phyloP scores from a whole-genome alignment of 1,139 yeast genomes.

The Scheffersomyces segobiensis region DNA sequence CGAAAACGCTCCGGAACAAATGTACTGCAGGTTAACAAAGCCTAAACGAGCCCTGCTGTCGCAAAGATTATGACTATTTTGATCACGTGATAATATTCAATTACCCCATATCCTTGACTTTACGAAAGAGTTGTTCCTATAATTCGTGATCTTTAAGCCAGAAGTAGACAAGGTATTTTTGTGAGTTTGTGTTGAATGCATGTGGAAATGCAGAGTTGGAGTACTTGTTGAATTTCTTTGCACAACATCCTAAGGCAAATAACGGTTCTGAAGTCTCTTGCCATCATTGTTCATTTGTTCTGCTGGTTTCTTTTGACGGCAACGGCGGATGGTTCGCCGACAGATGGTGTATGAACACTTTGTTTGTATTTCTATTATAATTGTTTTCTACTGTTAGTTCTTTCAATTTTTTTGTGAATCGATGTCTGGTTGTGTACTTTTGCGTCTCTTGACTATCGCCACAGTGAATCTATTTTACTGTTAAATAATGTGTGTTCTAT shows the following conservation, averaged over 20 bases:
- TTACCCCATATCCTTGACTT: background rate
- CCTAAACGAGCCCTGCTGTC: background rate
- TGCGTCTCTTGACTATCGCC: background rate
- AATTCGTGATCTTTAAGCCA: background rate
- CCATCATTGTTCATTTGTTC: too few relatives aligned
- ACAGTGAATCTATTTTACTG: background rate
- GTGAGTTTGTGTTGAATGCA: too few relatives aligned
- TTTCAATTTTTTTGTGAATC: background rate
- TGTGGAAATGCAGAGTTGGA: too few relatives aligned
- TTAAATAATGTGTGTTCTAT: background rate
- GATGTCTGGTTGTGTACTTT: background rate
- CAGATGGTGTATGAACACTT: background rate
- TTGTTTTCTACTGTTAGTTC: background rate
- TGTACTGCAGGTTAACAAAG: background rate
- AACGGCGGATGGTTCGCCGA: too few relatives aligned
- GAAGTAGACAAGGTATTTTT: background rate
- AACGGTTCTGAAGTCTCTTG: too few relatives aligned
- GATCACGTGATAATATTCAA: background rate
- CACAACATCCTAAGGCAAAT: too few relatives aligned
- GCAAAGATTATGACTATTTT: background rate
- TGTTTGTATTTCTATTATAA: background rate
- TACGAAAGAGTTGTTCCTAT: background rate
- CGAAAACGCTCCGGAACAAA: background rate
- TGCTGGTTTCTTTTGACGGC: too few relatives aligned
- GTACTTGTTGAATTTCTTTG: too few relatives aligned